A percentile compares a stretch with the other conserved stretches of the same genome.
These are phyloP conservation scores for Drechmeria coniospora DNA, from an alignment of 2,329 filamentous ascomycete species.

Conservation along the genomic window DNA sequence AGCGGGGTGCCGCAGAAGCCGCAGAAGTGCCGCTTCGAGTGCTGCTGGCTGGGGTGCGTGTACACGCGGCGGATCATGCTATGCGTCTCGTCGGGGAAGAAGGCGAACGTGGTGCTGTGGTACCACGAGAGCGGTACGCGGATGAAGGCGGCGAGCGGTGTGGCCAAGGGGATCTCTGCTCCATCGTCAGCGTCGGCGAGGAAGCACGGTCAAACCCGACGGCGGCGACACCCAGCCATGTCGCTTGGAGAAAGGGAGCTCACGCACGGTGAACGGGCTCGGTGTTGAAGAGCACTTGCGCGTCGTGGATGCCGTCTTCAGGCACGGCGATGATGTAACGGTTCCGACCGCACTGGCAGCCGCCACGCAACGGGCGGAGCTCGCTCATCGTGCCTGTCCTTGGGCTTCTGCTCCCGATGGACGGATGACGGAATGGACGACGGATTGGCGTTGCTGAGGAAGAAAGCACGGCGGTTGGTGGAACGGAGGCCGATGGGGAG, in stretches of 20 bases:
- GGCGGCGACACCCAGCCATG: too few species aligned
- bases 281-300: conserved; percentile 62
- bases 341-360: conserved; percentile 77
- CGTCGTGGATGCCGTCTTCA: conserved; percentile 33
- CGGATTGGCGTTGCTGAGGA: too few species aligned
- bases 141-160: conserved; percentile 66
- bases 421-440: too few species aligned
- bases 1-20: conserved; percentile 82
- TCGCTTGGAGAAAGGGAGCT: not conserved
- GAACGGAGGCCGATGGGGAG: too few species aligned
- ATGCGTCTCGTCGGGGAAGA: conserved; percentile 64
- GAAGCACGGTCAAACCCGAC: not conserved
- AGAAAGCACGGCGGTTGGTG: too few species aligned
- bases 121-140: conserved; percentile 73
- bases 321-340: conserved; percentile 64
- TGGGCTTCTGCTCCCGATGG: not conserved
- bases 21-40: conserved; percentile 66
- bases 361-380: conserved; percentile 48
- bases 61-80: conserved; percentile 51
- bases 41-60: conserved; percentile 39
- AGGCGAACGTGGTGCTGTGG: conserved; percentile 57
- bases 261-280: conserved; percentile 55
- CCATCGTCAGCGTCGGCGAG: too few species aligned
- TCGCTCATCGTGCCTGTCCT: conserved; percentile 24
- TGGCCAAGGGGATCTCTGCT: conserved; percentile 49